phyloP scores from a whole-genome alignment of 2,329 filamentous ascomycete species.

The Exophiala alcalophila region DNA sequence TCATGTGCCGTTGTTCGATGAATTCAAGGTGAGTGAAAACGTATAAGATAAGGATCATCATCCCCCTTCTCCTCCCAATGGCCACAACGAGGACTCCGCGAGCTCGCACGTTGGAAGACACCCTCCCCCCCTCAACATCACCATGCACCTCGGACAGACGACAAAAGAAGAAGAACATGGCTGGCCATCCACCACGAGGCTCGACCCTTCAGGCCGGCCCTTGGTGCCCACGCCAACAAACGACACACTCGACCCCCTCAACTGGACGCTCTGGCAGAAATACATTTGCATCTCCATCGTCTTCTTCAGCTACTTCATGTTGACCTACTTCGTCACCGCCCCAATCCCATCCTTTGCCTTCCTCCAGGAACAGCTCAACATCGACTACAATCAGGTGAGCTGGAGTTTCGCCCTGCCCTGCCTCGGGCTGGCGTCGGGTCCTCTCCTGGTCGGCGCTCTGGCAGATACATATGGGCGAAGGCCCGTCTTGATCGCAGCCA shows the following conservation, averaged over 20 bases:
- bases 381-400: constrained; percentile 13
- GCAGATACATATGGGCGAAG: constrained; percentile 37
- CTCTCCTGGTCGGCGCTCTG: constrained; percentile 36
- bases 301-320: constrained; percentile 13
- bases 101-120: too few relatives aligned
- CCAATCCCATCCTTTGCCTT: constrained; percentile 12
- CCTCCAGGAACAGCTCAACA: constrained; percentile 12
- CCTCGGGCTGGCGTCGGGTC: constrained; percentile 37
- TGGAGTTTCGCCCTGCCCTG: constrained; percentile 13
- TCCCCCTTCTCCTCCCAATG: too few relatives aligned
- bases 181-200: background rate
- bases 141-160: too few relatives aligned
- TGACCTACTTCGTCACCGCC: constrained; percentile 16
- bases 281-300: constrained; percentile 10
- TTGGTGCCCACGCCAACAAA: constrained; percentile 33
- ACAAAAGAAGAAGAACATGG: background rate
- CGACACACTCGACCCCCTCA: constrained; percentile 34
- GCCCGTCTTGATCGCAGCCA: constrained; percentile 25
- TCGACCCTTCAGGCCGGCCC: constrained; percentile 1
- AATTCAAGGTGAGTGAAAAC: too few relatives aligned
- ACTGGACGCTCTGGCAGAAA: constrained; percentile 32
- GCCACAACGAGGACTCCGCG: too few relatives aligned
- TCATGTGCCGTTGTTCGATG: too few relatives aligned
- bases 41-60: too few relatives aligned
- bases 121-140: too few relatives aligned